These are phyloP conservation scores for Kewa caespitosa DNA, from an alignment of 179 eudicot species.

Conservation along the genomic window DNA sequence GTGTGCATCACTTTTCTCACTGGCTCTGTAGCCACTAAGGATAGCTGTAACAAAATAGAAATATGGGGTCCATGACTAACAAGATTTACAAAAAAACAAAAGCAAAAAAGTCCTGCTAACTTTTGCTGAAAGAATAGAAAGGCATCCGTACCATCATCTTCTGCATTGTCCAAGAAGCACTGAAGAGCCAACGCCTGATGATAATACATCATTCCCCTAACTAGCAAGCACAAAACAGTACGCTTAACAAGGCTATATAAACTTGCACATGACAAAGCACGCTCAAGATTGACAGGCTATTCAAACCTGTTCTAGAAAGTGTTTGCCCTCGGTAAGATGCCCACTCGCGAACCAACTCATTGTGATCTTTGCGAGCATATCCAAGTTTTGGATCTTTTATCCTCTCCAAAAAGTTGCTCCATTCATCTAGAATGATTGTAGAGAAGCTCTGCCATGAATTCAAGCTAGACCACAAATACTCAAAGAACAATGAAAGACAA, in stretches of 20 bases:
- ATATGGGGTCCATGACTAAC: background rate
- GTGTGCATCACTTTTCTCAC: conserved; percentile 47
- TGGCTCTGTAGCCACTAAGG: conserved; percentile 76
- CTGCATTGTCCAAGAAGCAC: conserved; percentile 82
- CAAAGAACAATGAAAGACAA: conserved; percentile 8
- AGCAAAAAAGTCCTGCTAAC: background rate
- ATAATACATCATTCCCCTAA: conserved; percentile 99
- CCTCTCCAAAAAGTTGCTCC: conserved; percentile 72
- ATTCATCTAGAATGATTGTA: conserved; percentile 60
- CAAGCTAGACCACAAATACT: conserved; percentile 4
- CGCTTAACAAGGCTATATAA: conserved; percentile 17
- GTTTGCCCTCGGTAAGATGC: conserved; percentile 97
- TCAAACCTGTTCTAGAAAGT: conserved; percentile 87
- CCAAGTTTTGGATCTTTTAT: conserved; percentile 54
- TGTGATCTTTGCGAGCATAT: conserved; percentile 49
- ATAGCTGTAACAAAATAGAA: conserved; percentile 51
- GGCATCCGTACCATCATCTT: conserved; percentile 56
- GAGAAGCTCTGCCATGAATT: conserved; percentile 13
- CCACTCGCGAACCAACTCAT: conserved; percentile 76
- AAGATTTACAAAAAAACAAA: background rate
- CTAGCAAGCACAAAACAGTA: conserved; percentile 39
- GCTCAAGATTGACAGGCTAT: conserved; percentile 10
- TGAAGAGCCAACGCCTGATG: conserved; percentile 87
- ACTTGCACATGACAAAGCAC: conserved; percentile 10
- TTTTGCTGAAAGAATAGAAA: background rate